Percentiles rank a stretch among this genome's conserved stretches.
These are phyloP conservation scores for Penicillium sp. DNA, from an alignment of 2,329 filamentous ascomycete species.

Conservation along the genomic window DNA sequence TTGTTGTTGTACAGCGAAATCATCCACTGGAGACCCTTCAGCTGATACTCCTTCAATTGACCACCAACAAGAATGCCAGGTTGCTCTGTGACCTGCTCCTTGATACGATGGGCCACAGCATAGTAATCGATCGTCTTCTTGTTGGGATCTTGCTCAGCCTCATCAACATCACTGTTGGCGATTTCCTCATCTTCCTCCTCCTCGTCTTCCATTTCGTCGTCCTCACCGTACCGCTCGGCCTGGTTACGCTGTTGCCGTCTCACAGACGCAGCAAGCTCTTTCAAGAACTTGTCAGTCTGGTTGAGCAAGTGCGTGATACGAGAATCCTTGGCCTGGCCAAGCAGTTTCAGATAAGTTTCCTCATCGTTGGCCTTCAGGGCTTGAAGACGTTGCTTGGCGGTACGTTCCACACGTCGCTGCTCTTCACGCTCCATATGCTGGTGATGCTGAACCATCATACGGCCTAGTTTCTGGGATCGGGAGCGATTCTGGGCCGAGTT, in stretches of 20 bases:
- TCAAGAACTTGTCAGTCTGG: constrained; percentile 96
- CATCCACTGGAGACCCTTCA: constrained; percentile 99
- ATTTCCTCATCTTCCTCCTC: constrained; percentile 70
- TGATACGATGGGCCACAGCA: constrained; percentile 91
- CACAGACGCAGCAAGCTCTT: constrained; percentile 91
- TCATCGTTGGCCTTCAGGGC: constrained; percentile 98
- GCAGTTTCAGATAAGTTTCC: constrained; percentile 95
- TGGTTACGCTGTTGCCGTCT: constrained; percentile 88
- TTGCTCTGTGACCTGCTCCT: constrained; percentile 84
- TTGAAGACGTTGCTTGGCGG: constrained; percentile 98
- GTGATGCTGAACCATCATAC: constrained; percentile 85
- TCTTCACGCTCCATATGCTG: constrained; percentile 98
- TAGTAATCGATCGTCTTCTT: constrained; percentile 94
- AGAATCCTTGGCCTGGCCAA: constrained; percentile 98
- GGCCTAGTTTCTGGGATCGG: constrained; percentile 82
- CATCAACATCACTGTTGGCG: constrained; percentile 65
- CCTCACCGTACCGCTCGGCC: constrained; percentile 73
- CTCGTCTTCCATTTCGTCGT: constrained; percentile 52
- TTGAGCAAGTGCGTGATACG: constrained; percentile 96
- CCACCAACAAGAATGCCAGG: constrained; percentile 87
- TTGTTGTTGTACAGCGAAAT: constrained; percentile 99
- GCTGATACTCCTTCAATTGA: constrained; percentile 91
- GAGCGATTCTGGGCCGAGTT: constrained; percentile 65
- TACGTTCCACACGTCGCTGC: constrained; percentile 96
- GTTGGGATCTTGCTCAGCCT: constrained; percentile 59